These are phyloP conservation scores for Nakazawaea pomicola DNA, from an alignment of 805 yeast species.

Conservation along the genomic window DNA sequence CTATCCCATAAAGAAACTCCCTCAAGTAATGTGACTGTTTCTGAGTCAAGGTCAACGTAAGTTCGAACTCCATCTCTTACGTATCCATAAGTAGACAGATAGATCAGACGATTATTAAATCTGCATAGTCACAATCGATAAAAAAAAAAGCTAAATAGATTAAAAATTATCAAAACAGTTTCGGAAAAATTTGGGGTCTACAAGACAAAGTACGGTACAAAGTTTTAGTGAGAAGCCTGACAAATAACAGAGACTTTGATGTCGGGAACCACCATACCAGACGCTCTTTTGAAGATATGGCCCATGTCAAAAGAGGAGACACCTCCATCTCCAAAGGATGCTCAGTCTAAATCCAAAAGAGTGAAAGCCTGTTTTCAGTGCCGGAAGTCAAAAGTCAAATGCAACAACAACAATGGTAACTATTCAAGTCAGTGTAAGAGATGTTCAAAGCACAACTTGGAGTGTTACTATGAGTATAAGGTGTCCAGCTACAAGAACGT, in stretches of 20 bases:
- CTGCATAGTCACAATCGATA: too few species aligned
- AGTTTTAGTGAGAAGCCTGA: too few species aligned
- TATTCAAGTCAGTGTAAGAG: slow-evolving; percentile 48
- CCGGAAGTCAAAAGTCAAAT: slow-evolving; percentile 57
- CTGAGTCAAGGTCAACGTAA: slow-evolving; percentile 10
- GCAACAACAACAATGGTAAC: slow-evolving; percentile 39
- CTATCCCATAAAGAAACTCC: slow-evolving; percentile 11
- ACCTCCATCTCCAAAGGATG: background rate
- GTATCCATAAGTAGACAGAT: background rate
- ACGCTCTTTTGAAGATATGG: slow-evolving; percentile 4
- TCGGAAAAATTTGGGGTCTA: background rate
- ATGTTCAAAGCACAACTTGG: slow-evolving; percentile 45
- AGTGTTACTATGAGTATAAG: slow-evolving; percentile 54
- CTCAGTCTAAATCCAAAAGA: slow-evolving; percentile 18
- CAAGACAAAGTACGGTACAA: too few species aligned
- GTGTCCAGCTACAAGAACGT: slow-evolving; percentile 33
- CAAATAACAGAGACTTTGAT: background rate
- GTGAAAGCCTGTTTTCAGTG: slow-evolving; percentile 61
- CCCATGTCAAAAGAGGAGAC: slow-evolving; percentile 1
- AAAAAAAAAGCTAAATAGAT: too few species aligned
- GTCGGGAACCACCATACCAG: slow-evolving; percentile 1
- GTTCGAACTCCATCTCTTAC: slow-evolving; percentile 10
- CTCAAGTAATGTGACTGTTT: slow-evolving; percentile 3
- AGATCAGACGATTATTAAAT: background rate
- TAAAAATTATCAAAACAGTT: too few species aligned